Evolutionary conservation across 352 stramenopile species (phyloP).

Genomic region (Pythium diclinum): DNA sequence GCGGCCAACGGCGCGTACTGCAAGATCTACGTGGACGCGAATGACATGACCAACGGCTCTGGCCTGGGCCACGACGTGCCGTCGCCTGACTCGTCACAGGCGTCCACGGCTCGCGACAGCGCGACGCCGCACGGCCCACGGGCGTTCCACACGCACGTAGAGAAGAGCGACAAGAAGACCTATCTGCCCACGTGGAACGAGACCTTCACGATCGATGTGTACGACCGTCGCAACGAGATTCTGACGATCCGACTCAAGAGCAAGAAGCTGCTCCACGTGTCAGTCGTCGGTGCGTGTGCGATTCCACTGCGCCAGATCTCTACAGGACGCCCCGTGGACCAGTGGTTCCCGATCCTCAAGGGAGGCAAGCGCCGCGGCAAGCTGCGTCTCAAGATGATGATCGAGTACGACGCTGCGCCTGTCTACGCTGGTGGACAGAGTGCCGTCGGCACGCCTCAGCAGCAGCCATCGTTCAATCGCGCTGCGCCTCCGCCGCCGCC

Average conservation of each 20-base stretch:
- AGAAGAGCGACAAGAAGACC: slow-evolving; percentile 25
- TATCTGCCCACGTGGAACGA: slow-evolving; percentile 27
- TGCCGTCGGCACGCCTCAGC: slow-evolving; percentile 3
- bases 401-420: slow-evolving; percentile 15
- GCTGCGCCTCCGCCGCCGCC: neutral
- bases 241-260: slow-evolving; percentile 66
- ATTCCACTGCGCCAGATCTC: slow-evolving; percentile 50
- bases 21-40: slow-evolving; percentile 28
- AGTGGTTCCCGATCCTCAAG: slow-evolving; percentile 53
- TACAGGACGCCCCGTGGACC: slow-evolving; percentile 38
- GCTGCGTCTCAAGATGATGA: slow-evolving; percentile 41
- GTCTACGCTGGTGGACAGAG: neutral
- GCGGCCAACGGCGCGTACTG: slow-evolving; percentile 26
- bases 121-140: slow-evolving; percentile 5
- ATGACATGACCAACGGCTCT: slow-evolving; percentile 23
- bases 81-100: slow-evolving; percentile 13
- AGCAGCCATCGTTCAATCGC: neutral
- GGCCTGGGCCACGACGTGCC: slow-evolving; percentile 5
- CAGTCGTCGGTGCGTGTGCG: slow-evolving; percentile 46
- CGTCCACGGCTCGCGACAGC: slow-evolving; percentile 4
- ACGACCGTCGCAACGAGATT: slow-evolving; percentile 34
- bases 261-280: slow-evolving; percentile 58
- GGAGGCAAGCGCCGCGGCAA: slow-evolving; percentile 48
- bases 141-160: slow-evolving; percentile 28
- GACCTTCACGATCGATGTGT: slow-evolving; percentile 27